A percentile compares a stretch with the other conserved stretches of the same genome.
phyloP scores from a whole-genome alignment of 2,329 filamentous ascomycete genomes.

The Spiromastix sp. region DNA sequence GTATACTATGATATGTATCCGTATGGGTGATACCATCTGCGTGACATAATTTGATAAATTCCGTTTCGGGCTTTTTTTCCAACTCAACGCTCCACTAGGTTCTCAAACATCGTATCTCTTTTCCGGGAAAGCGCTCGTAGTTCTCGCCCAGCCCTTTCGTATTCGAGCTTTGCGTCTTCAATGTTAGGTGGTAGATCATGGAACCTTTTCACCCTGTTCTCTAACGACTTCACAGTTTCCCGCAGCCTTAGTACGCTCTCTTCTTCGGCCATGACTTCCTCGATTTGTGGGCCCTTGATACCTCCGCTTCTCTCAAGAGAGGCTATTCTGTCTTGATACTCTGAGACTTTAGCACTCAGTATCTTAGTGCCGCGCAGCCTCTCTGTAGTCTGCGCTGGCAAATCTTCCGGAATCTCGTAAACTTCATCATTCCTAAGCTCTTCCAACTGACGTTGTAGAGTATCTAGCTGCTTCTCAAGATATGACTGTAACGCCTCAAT shows the following conservation, averaged over 20 bases:
- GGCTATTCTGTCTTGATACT: constrained; percentile 49
- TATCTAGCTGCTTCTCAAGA: constrained; percentile 41
- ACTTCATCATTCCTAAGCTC: constrained; percentile 22
- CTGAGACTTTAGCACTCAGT: constrained; percentile 55
- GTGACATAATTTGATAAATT: background rate
- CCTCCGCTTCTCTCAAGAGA: constrained; percentile 25
- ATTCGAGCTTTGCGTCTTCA: constrained; percentile 56
- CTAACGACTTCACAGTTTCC: constrained; percentile 53
- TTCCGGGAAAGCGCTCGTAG: constrained; percentile 50
- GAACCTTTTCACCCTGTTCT: constrained; percentile 56
- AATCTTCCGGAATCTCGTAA: constrained; percentile 46
- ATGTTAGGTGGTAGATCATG: constrained; percentile 62
- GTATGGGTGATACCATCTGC: background rate
- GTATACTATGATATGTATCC: background rate
- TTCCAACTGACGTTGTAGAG: constrained; percentile 20
- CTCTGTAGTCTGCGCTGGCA: constrained; percentile 63
- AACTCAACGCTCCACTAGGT: constrained; percentile 43
- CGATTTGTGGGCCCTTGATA: constrained; percentile 23
- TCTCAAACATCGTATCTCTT: constrained; percentile 67
- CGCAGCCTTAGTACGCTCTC: constrained; percentile 48
- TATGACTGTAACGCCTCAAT: constrained; percentile 48
- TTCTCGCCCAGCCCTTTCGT: constrained; percentile 57
- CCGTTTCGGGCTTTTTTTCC: background rate
- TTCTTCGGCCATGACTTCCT: constrained; percentile 50
- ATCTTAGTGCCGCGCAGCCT: constrained; percentile 60